Conservation (phyloP, 164 flowering plant species). For the Vitis amurensis region DNA sequence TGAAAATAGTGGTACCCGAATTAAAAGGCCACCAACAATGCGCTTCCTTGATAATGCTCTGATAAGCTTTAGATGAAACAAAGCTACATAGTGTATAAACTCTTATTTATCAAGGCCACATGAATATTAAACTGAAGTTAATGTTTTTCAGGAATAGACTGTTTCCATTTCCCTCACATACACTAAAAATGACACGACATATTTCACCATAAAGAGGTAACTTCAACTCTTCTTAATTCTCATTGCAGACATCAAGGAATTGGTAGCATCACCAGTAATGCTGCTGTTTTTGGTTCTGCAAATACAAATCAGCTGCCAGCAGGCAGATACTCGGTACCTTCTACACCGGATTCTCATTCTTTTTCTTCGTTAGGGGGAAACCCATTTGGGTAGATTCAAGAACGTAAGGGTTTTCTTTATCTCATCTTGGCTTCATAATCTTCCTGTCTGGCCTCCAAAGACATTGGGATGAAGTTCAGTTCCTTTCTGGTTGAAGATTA, state of each 20-base stretch:
- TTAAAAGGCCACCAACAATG: too few relatives aligned
- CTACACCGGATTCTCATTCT: constrained; percentile 16
- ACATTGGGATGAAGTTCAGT: not conserved
- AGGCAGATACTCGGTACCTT: constrained; percentile 14
- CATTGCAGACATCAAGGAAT: constrained; percentile 31
- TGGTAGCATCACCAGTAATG: constrained; percentile 7
- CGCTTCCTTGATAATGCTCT: too few relatives aligned
- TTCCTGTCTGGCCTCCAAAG: not conserved
- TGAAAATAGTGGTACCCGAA: too few relatives aligned
- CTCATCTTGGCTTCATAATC: not conserved
- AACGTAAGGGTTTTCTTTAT: not conserved
- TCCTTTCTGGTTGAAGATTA: constrained; percentile 3
- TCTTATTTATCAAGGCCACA: not conserved
- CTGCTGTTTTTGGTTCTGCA: constrained; percentile 19
- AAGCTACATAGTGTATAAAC: not conserved
- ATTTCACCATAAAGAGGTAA: not conserved
- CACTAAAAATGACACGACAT: not conserved
- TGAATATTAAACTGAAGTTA: not conserved
- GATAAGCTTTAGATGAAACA: too few relatives aligned
- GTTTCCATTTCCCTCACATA: not conserved
- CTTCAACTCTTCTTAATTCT: not conserved
- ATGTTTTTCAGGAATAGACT: not conserved
- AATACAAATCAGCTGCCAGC: constrained; percentile 19
- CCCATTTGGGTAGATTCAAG: constrained; percentile 40
- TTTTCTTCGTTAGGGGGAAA: constrained; percentile 30